These are phyloP conservation scores for Leccinellum albellum DNA, from an alignment of 768 basidiomycete genomes.

Conservation along the genomic window DNA sequence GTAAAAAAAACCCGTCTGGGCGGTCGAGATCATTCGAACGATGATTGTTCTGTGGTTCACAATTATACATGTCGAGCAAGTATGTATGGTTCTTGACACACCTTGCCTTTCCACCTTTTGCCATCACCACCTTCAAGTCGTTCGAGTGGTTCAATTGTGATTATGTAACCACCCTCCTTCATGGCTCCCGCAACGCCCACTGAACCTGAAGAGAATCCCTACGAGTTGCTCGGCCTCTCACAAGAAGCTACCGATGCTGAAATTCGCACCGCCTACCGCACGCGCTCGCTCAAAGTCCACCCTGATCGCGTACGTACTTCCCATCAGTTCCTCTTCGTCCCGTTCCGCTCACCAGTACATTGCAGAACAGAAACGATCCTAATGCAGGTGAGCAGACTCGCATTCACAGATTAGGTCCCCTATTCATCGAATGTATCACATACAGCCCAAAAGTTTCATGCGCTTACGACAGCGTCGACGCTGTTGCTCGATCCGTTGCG, in stretches of 20 bases:
- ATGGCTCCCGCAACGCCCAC: conserved; percentile 27
- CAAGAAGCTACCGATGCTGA: conserved; percentile 71
- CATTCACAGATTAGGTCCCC: background rate
- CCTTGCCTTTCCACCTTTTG: conserved; percentile 61
- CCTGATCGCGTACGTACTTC: conserved; percentile 67
- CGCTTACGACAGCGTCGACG: conserved; percentile 77
- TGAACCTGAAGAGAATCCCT: conserved; percentile 67
- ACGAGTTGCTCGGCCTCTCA: conserved; percentile 62
- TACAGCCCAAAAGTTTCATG: conserved; percentile 75
- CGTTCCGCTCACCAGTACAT: conserved; percentile 3
- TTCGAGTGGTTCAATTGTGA: background rate
- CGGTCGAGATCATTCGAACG: conserved; percentile 85
- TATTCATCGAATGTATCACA: background rate
- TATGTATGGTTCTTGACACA: conserved; percentile 14
- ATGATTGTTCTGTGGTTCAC: conserved; percentile 62
- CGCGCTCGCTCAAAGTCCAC: conserved; percentile 80
- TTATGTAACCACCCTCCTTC: background rate
- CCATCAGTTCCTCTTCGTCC: conserved; percentile 12
- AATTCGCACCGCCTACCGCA: conserved; percentile 75
- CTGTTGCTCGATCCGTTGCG: conserved; percentile 77
- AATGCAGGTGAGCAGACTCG: conserved; percentile 53
- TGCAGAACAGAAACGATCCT: conserved; percentile 74
- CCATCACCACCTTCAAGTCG: conserved; percentile 39
- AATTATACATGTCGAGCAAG: background rate
- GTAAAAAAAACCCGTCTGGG: conserved; percentile 90